Percentiles rank a stretch among this genome's conserved stretches.
Evolutionary conservation across 306 rosid genomes (phyloP).

Genomic region (Inga oerstediana): DNA sequence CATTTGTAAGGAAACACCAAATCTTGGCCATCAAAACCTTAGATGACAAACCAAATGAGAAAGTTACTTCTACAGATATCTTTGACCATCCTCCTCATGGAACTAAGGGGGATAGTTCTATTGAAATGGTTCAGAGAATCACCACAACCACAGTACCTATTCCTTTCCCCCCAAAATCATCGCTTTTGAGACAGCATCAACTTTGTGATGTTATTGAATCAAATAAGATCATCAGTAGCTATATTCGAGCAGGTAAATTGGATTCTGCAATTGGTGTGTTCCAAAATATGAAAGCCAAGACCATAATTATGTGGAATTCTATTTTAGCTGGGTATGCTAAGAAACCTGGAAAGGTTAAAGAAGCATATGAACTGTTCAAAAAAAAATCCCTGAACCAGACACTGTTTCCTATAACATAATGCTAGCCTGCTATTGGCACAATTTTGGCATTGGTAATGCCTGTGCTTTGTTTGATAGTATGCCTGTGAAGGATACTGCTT

Average conservation of each 20-base stretch:
- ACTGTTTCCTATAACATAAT: slow-evolving; percentile 67
- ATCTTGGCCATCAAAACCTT: not conserved
- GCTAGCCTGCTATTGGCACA: slow-evolving; percentile 61
- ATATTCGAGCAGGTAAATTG: slow-evolving; percentile 56
- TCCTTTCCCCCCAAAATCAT: not conserved
- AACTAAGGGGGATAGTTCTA: not conserved
- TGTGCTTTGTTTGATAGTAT: slow-evolving; percentile 62
- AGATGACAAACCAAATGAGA: not conserved
- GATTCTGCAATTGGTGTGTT: slow-evolving; percentile 66
- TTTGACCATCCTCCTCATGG: not conserved
- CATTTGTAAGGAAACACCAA: slow-evolving; percentile 1
- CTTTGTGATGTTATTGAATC: slow-evolving; percentile 42
- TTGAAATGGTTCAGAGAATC: not conserved
- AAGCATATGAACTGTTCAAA: slow-evolving; percentile 58
- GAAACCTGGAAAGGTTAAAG: slow-evolving; percentile 51
- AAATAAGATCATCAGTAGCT: slow-evolving; percentile 59
- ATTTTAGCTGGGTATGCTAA: slow-evolving; percentile 58
- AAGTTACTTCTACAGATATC: not conserved
- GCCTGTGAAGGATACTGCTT: slow-evolving; percentile 65
- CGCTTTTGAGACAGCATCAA: slow-evolving; percentile 21
- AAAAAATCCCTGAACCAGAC: slow-evolving; percentile 80
- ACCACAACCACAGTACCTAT: not conserved
- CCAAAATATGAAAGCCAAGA: slow-evolving; percentile 58
- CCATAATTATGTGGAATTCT: slow-evolving; percentile 78
- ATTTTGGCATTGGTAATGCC: slow-evolving; percentile 52